phyloP scores from a whole-genome alignment of 1,139 yeast species.

The Suhomyces choctaworum region DNA sequence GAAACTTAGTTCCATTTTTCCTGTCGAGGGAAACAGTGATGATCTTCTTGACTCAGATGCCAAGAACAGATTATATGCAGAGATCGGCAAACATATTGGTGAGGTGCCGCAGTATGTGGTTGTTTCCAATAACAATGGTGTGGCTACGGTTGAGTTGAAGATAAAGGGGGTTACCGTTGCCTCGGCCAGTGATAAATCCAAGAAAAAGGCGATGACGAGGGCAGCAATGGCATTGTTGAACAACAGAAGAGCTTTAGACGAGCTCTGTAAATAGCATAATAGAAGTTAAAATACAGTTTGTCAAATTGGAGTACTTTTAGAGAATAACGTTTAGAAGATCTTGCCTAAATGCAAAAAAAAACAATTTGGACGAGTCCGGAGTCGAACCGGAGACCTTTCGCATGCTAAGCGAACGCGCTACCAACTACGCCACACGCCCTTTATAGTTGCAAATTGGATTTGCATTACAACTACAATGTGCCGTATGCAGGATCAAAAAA shows the following conservation, averaged over 20 bases:
- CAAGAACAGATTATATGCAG: slow-evolving; percentile 45
- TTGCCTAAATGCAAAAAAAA: no score
- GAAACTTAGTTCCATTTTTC: slow-evolving; percentile 22
- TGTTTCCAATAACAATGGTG: slow-evolving; percentile 27
- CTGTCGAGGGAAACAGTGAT: slow-evolving; percentile 29
- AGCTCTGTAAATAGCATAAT: slow-evolving; percentile 11
- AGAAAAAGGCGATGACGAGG: slow-evolving; percentile 45
- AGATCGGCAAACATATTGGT: slow-evolving; percentile 40
- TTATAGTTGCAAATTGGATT: no score
- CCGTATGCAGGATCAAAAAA: no score
- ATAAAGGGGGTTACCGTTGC: slow-evolving; percentile 41
- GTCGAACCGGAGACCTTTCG: slow-evolving; percentile 89
- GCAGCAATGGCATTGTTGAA: slow-evolving; percentile 50
- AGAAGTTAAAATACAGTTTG: no score
- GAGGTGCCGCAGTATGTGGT: slow-evolving; percentile 44
- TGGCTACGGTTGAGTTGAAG: slow-evolving; percentile 37
- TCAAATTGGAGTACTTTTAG: no score
- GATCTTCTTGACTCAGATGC: slow-evolving; percentile 37
- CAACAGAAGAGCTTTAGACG: slow-evolving; percentile 30
- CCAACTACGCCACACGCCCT: slow-evolving; percentile 93
- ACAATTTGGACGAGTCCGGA: slow-evolving; percentile 78
- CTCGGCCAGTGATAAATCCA: slow-evolving; percentile 40
- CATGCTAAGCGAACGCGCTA: slow-evolving; percentile 92
- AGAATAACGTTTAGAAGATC: no score
- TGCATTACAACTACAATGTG: no score